These are phyloP conservation scores for Gracilaria vermiculophylla DNA, from an alignment of 23 red algal species.

Conservation along the genomic window DNA sequence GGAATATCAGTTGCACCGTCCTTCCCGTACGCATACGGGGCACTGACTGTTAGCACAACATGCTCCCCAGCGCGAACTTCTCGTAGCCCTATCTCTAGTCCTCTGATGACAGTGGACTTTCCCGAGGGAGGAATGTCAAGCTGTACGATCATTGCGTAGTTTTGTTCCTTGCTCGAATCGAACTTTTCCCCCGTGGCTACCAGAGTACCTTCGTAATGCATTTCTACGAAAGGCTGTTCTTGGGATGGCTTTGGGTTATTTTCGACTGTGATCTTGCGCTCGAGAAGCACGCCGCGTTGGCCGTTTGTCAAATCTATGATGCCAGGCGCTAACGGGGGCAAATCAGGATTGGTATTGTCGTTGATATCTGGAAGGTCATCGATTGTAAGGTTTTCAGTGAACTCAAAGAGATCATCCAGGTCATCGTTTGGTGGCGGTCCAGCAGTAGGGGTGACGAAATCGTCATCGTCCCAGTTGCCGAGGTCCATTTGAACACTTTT, in stretches of 20 bases:
- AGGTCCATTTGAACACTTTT: background rate
- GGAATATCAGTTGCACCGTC: constrained; percentile 24
- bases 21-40: constrained; percentile 53
- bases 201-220: constrained; percentile 59
- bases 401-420: constrained; percentile 57
- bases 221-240: constrained; percentile 49
- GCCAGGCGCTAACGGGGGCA: constrained; percentile 29
- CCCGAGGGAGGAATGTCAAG: constrained; percentile 59
- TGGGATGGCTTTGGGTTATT: constrained; percentile 1
- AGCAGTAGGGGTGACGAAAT: constrained; percentile 19
- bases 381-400: constrained; percentile 30
- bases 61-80: constrained; percentile 47
- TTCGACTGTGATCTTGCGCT: background rate
- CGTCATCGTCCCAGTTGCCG: constrained; percentile 50
- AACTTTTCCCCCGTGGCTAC: constrained; percentile 34
- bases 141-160: constrained; percentile 49
- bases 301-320: constrained; percentile 17
- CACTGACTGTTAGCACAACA: background rate
- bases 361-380: constrained; percentile 2
- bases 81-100: constrained; percentile 30
- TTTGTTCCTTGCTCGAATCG: constrained; percentile 48
- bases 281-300: constrained; percentile 50
- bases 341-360: background rate
- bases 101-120: constrained; percentile 34
- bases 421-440: background rate